Percentiles rank a stretch among this genome's conserved stretches.
Conservation (phyloP, 768 basidiomycete genomes). For the Pleurotus djamor region DNA sequence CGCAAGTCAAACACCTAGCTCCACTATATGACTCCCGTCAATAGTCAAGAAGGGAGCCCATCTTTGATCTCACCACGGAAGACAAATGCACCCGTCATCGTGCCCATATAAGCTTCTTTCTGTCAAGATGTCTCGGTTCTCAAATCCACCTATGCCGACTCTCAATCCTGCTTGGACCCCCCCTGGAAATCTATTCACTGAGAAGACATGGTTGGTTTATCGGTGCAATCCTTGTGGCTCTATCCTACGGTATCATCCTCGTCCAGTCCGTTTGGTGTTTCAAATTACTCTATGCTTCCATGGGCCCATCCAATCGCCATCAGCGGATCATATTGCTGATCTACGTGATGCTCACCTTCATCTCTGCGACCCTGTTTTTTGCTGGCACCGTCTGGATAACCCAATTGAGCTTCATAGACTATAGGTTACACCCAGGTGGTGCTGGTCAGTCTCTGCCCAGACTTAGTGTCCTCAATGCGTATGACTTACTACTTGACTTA, state of each 20-base stretch:
- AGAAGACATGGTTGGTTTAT: conserved; percentile 15
- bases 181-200: conserved; percentile 2
- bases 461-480: no score
- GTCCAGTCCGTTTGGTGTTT: conserved; percentile 7
- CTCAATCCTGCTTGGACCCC: not conserved
- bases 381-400: conserved; percentile 15
- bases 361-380: conserved; percentile 14
- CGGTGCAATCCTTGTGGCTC: conserved; percentile 9
- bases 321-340: not conserved
- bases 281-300: not conserved
- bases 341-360: conserved; percentile 11
- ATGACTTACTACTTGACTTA: not conserved
- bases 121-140: not conserved
- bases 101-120: no score
- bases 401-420: conserved; percentile 26
- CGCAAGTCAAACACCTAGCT: no score
- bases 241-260: conserved; percentile 11
- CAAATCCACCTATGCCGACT: not conserved
- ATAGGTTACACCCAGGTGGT: conserved; percentile 26
- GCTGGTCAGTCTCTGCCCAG: conserved; percentile 9
- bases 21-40: no score
- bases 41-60: no score
- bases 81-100: no score
- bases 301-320: not conserved
- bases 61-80: no score